These are phyloP conservation scores for Eucalyptus pauciflora DNA, from an alignment of 345 rosid species.

Conservation along the genomic window DNA sequence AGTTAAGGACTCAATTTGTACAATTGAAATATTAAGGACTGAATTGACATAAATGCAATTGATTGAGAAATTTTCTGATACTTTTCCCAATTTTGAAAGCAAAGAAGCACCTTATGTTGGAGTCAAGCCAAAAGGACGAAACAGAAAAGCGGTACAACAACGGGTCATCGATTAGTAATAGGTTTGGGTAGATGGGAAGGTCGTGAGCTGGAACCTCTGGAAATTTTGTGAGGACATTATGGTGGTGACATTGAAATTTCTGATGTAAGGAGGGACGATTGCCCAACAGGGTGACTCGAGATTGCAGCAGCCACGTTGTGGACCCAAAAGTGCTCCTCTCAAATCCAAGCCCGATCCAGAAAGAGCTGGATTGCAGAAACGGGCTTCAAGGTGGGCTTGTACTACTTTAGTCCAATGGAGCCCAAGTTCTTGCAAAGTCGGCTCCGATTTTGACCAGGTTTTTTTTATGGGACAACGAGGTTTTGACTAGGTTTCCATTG, in stretches of 20 bases:
- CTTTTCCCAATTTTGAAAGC: too few relatives aligned
- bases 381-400: neutral
- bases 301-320: neutral
- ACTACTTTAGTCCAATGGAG: neutral
- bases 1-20: too few relatives aligned
- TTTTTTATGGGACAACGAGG: too few relatives aligned
- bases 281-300: neutral
- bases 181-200: neutral
- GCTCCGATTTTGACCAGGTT: too few relatives aligned
- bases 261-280: neutral
- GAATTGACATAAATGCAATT: accelerated
- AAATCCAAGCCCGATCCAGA: neutral
- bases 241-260: neutral
- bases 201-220: neutral
- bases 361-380: neutral
- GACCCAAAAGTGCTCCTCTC: neutral
- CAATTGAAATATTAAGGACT: accelerated
- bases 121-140: neutral
- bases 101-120: neutral
- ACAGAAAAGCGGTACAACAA: neutral
- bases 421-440: neutral
- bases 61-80: too few relatives aligned
- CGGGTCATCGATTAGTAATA: neutral
- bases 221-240: neutral
- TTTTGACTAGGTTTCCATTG: neutral